Base-by-base conservation (phyloP, 305 asterid genomes). In the Solanum aculeatissimum region DNA sequence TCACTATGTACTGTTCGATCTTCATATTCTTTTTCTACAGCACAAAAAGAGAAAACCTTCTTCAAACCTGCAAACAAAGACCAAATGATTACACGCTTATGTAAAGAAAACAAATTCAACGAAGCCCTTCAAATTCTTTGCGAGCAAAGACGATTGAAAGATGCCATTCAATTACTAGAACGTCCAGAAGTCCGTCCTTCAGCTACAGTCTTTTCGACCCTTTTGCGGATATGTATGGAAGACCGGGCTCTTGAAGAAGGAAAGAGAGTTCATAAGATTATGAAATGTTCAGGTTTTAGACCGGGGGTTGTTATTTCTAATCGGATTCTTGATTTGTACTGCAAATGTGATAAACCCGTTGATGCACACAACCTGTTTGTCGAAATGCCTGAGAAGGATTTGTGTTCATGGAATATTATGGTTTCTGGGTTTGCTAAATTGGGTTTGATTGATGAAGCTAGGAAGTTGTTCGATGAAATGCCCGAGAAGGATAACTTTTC, bases 351-450 rank as follows among this genome's bases (percentile, higher is more conserved):
- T 82, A 87, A 88, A n/a, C 75, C 93, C 58, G 85, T 23, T 25
- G 93, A 92, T 89, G 97, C 98, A 16, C 90, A 82, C 1, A 85
- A 58, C 13, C 18, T 91, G 85, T 94, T 95, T 80, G 94, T 93
- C 75, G 94, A 92, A 88, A 93, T 95, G 96, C 35, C 88, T 60
- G 90, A 90, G 54, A 89, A 85, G 89, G 98, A 95, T 66, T 77
- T 90, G 85, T 95, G 98, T 85, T 92, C 97, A 27, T 93, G 97
- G 97, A 93, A 93, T 89, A 93, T 86, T 89, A 85, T 95, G 92
- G 91, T 93, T 21, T 92, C 92, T 11, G 97, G 97, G 71, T 93
- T 88, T 25, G 87, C 93, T 1, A 92, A 86, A 82, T n/a, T 79
- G 82, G 96, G 97, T 2, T 72, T 70, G 57, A 70, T 93, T 80